phyloP scores from a whole-genome alignment of 768 basidiomycete genomes.

The Galerina marginata region DNA sequence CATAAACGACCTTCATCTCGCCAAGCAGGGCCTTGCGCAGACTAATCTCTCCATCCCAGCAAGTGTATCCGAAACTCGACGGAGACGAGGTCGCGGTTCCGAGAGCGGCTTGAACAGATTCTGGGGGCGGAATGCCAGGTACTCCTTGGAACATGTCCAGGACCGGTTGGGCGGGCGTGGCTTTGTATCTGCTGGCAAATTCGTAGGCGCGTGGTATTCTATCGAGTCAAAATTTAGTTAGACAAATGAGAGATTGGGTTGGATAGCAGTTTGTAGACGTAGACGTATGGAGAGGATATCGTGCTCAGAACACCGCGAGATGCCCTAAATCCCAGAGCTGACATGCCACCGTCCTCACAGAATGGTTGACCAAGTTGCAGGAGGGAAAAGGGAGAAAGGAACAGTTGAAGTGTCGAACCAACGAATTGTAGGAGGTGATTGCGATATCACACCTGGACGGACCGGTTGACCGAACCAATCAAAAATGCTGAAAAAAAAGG shows the following conservation, averaged over 20 bases:
- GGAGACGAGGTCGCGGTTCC: slow-evolving; percentile 48
- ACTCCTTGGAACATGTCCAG: slow-evolving; percentile 80
- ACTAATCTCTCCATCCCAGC: slow-evolving; percentile 59
- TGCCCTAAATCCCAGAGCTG: slow-evolving; percentile 37
- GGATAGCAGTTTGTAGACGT: background rate
- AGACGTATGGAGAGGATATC: slow-evolving; percentile 53
- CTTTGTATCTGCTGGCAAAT: slow-evolving; percentile 55
- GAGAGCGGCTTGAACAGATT: slow-evolving; percentile 53
- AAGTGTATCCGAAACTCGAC: slow-evolving; percentile 57
- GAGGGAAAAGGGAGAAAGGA: too few species aligned
- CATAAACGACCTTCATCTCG: slow-evolving; percentile 70
- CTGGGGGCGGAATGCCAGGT: slow-evolving; percentile 69
- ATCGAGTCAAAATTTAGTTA: background rate
- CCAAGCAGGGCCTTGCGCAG: slow-evolving; percentile 57
- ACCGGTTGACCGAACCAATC: slow-evolving; percentile 6
- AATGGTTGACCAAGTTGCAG: too few species aligned
- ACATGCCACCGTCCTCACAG: slow-evolving; percentile 1
- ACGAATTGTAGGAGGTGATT: slow-evolving; percentile 3
- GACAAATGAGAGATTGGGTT: background rate
- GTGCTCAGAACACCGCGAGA: slow-evolving; percentile 48
- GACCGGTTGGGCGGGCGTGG: slow-evolving; percentile 50
- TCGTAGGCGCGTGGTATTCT: slow-evolving; percentile 64
- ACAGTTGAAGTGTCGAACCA: too few species aligned
- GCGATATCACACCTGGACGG: slow-evolving; percentile 10
- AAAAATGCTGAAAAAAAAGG: background rate